Conservation (phyloP, 2,329 filamentous ascomycete genomes). For the Cordyceps tenuipes region DNA sequence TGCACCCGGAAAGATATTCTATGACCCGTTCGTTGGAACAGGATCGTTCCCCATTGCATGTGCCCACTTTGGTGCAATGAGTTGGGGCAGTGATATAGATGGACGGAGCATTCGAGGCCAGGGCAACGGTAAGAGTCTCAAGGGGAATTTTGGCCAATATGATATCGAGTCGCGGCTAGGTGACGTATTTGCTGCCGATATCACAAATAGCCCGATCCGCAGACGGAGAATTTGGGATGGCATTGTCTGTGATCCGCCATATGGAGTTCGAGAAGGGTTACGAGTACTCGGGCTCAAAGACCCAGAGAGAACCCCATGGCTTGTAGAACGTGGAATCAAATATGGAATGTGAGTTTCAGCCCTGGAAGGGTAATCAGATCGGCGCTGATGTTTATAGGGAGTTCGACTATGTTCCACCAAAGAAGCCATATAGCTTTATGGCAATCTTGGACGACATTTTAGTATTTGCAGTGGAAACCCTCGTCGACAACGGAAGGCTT, state of each 20-base stretch:
- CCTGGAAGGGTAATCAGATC: background rate
- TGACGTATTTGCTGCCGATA: conserved; percentile 74
- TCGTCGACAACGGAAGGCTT: conserved; percentile 72
- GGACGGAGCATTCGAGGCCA: conserved; percentile 77
- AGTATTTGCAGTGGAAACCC: conserved; percentile 64
- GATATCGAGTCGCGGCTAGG: conserved; percentile 56
- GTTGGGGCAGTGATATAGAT: conserved; percentile 88
- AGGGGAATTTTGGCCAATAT: conserved; percentile 80
- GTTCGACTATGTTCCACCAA: conserved; percentile 72
- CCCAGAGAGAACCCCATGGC: conserved; percentile 47
- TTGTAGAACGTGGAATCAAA: conserved; percentile 60
- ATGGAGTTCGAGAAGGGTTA: conserved; percentile 86
- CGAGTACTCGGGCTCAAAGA: conserved; percentile 77
- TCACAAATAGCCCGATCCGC: conserved; percentile 77
- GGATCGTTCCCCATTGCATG: conserved; percentile 88
- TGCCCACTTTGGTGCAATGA: conserved; percentile 78
- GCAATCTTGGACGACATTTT: conserved; percentile 88
- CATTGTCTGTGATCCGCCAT: conserved; percentile 92
- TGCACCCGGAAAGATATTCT: conserved; percentile 74
- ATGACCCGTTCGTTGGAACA: conserved; percentile 93
- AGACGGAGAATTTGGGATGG: conserved; percentile 65
- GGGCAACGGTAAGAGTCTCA: conserved; percentile 40
- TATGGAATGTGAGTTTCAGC: conserved; percentile 55
- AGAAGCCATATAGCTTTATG: conserved; percentile 84
- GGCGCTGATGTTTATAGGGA: conserved; percentile 14